phyloP scores from a whole-genome alignment of 2,329 filamentous ascomycete species.

The Fonsecaea nubica region DNA sequence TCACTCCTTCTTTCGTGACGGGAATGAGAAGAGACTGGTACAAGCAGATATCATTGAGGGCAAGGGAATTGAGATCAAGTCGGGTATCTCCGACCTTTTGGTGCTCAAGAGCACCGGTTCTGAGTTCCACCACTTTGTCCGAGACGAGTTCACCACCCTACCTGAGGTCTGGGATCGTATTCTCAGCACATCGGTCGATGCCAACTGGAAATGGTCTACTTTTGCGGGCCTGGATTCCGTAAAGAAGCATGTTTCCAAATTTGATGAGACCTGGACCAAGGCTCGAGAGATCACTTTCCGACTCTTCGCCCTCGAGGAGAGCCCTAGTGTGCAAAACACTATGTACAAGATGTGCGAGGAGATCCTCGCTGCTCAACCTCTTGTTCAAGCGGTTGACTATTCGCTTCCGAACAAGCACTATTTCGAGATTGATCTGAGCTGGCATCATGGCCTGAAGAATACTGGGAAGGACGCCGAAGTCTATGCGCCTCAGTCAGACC shows the following conservation, averaged over 20 bases:
- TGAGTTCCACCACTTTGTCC: conserved; percentile 91
- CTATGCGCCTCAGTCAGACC: conserved; percentile 88
- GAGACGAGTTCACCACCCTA: conserved; percentile 91
- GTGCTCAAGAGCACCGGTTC: conserved; percentile 97
- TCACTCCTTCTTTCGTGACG: conserved; percentile 91
- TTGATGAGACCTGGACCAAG: conserved; percentile 78
- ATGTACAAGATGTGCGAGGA: conserved; percentile 99
- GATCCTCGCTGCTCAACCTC: conserved; percentile 77
- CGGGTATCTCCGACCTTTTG: conserved; percentile 78
- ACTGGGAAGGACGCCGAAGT: conserved; percentile 95
- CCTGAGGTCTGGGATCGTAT: conserved; percentile 94
- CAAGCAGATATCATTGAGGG: conserved; percentile 72
- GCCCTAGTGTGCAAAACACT: conserved; percentile 91
- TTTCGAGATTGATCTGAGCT: conserved; percentile 95
- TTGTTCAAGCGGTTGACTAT: conserved; percentile 77
- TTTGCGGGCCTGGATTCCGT: conserved; percentile 74
- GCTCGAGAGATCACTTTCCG: conserved; percentile 87
- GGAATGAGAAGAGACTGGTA: conserved; percentile 83
- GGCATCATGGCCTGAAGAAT: conserved; percentile 95
- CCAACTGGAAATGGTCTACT: conserved; percentile 81
- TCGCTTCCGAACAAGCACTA: conserved; percentile 97
- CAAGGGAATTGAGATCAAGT: conserved; percentile 75
- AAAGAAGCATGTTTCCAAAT: conserved; percentile 66
- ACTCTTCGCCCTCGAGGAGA: conserved; percentile 87
- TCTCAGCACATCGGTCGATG: conserved; percentile 89